Evolutionary conservation across 2,329 filamentous ascomycete species (phyloP).

Genomic region (Trichoderma sp.): DNA sequence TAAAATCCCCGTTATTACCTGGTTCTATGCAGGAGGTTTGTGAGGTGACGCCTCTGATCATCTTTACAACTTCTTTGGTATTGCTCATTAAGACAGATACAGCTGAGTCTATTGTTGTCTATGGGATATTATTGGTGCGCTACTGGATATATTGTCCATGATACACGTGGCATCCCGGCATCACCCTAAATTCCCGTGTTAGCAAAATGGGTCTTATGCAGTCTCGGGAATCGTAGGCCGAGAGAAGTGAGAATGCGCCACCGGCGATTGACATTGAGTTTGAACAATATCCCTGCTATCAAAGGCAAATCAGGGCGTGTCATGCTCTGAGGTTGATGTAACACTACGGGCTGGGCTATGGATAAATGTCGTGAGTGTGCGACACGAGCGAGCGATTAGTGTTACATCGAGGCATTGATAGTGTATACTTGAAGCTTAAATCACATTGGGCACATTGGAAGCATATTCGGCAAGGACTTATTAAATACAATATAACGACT

Average conservation of each 20-base stretch:
- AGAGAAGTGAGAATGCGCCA: background rate
- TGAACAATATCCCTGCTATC: background rate
- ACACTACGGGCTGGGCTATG: too few relatives aligned
- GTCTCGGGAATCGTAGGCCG: background rate
- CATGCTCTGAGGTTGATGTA: too few relatives aligned
- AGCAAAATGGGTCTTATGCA: background rate
- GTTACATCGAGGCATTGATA: background rate
- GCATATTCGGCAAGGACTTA: background rate
- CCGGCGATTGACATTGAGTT: background rate
- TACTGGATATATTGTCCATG: background rate
- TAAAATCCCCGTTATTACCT: background rate
- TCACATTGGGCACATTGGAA: background rate
- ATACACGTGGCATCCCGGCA: background rate
- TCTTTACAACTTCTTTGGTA: background rate
- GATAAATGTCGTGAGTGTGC: background rate
- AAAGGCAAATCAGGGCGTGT: background rate
- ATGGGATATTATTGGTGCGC: background rate
- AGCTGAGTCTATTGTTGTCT: background rate
- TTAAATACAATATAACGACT: background rate
- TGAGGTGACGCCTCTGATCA: background rate
- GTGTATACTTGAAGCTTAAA: background rate
- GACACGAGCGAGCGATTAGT: background rate
- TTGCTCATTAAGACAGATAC: background rate
- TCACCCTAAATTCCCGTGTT: background rate
- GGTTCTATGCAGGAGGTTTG: background rate